A percentile compares a stretch with the other conserved stretches of the same genome.
Evolutionary conservation across 768 basidiomycete species (phyloP).

Genomic region (Agaricus sinodeliciosus): DNA sequence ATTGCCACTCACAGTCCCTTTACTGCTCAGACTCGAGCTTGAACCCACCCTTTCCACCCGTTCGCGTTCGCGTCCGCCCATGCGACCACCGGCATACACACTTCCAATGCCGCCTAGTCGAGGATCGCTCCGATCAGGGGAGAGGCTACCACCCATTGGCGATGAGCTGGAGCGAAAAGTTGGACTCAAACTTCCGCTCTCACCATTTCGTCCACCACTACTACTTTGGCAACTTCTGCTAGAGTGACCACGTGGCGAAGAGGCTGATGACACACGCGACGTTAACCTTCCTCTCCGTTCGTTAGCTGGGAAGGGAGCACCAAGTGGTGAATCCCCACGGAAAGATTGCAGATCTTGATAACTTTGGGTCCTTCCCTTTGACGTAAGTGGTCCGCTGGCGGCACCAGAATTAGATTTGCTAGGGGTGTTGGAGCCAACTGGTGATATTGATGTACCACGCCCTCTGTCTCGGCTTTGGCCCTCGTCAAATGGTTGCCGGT

Average conservation of each 20-base stretch:
- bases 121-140: slow-evolving; percentile 26
- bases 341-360: slow-evolving; percentile 5
- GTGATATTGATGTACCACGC: slow-evolving; percentile 3
- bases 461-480: background rate
- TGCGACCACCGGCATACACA: slow-evolving; percentile 25
- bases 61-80: slow-evolving; percentile 23
- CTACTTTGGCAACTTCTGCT: slow-evolving; percentile 9
- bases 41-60: slow-evolving; percentile 21
- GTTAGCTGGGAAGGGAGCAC: background rate
- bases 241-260: slow-evolving; percentile 10
- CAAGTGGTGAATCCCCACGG: background rate
- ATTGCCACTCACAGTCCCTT: slow-evolving; percentile 21
- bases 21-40: slow-evolving; percentile 16
- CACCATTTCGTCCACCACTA: slow-evolving; percentile 16
- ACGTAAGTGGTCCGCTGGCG: background rate
- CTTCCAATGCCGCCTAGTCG: slow-evolving; percentile 17
- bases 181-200: slow-evolving; percentile 20
- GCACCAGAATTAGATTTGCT: background rate
- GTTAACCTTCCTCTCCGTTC: slow-evolving; percentile 8
- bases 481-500: background rate
- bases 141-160: slow-evolving; percentile 26
- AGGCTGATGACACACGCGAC: slow-evolving; percentile 1
- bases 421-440: background rate
- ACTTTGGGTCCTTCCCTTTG: slow-evolving; percentile 6
- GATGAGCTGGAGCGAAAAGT: slow-evolving; percentile 41